Evolutionary conservation across 352 stramenopile species (phyloP).

Genomic region (Phytophthora chlamydospora): DNA sequence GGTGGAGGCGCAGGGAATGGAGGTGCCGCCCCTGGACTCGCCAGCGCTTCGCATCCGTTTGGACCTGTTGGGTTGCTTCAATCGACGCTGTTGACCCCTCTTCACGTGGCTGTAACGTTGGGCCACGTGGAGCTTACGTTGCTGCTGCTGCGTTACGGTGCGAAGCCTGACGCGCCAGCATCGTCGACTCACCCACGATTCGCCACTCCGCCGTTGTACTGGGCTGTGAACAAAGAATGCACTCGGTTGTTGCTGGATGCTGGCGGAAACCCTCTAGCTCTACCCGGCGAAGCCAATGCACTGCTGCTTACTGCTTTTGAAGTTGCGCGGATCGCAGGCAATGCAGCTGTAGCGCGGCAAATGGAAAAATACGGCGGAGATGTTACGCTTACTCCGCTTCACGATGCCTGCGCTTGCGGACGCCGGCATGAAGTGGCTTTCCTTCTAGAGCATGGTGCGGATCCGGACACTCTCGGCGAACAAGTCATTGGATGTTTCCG

Average conservation of each 20-base stretch:
- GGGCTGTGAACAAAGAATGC: constrained; percentile 73
- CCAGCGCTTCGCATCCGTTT: constrained; percentile 53
- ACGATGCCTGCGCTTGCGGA: constrained; percentile 65
- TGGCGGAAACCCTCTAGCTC: constrained; percentile 68
- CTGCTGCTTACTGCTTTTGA: constrained; percentile 74
- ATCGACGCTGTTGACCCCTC: constrained; percentile 69
- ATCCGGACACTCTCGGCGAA: constrained; percentile 71
- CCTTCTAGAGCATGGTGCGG: constrained; percentile 71
- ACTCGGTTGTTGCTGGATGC: constrained; percentile 67
- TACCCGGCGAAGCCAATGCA: constrained; percentile 32
- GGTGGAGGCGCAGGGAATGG: constrained; percentile 27
- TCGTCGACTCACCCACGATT: constrained; percentile 65
- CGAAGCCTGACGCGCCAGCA: constrained; percentile 61
- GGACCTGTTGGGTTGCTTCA: constrained; percentile 61
- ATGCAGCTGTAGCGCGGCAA: constrained; percentile 65
- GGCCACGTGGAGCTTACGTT: constrained; percentile 72
- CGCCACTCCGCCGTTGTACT: constrained; percentile 71
- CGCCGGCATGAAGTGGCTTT: constrained; percentile 64
- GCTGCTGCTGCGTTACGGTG: constrained; percentile 62
- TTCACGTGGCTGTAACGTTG: constrained; percentile 78
- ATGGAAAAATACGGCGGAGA: constrained; percentile 85
- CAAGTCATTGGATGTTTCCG: constrained; percentile 71
- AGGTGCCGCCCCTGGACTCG: constrained; percentile 29
- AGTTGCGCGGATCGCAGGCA: constrained; percentile 66
- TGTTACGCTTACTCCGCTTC: constrained; percentile 76